These are phyloP conservation scores for Citrus cavaleriei DNA, from an alignment of 345 rosid species.

Conservation along the genomic window DNA sequence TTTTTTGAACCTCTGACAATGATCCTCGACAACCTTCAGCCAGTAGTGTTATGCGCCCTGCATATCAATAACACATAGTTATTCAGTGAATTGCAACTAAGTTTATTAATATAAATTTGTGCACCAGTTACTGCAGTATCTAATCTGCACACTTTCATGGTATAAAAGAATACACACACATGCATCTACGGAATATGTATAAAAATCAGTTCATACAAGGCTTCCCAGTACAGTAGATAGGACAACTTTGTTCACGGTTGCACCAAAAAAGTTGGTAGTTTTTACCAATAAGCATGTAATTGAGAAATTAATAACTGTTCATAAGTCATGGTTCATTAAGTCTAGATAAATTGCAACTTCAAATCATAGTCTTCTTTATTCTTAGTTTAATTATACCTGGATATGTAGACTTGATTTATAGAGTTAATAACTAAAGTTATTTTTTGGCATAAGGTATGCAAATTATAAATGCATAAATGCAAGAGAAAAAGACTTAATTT, in stretches of 20 bases:
- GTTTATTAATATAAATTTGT: background rate
- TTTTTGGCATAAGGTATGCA: background rate
- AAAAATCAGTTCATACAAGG: background rate
- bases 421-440: background rate
- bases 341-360: background rate
- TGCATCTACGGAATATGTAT: background rate
- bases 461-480: background rate
- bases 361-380: background rate
- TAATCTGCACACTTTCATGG: background rate
- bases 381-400: background rate
- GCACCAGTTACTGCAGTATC: background rate
- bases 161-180: background rate
- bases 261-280: background rate
- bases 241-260: background rate
- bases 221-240: no score
- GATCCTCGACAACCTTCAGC: slow-evolving; percentile 99
- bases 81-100: background rate
- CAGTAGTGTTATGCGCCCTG: slow-evolving; percentile 73
- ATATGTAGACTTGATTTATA: background rate
- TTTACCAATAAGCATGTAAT: no score
- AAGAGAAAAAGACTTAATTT: background rate
- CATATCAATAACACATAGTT: slow-evolving; percentile 19
- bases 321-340: background rate
- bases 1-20: slow-evolving; percentile 72
- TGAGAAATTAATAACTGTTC: background rate